Evolutionary conservation across 2,329 filamentous ascomycete species (phyloP).

Genomic region (Penicillium occitanis): DNA sequence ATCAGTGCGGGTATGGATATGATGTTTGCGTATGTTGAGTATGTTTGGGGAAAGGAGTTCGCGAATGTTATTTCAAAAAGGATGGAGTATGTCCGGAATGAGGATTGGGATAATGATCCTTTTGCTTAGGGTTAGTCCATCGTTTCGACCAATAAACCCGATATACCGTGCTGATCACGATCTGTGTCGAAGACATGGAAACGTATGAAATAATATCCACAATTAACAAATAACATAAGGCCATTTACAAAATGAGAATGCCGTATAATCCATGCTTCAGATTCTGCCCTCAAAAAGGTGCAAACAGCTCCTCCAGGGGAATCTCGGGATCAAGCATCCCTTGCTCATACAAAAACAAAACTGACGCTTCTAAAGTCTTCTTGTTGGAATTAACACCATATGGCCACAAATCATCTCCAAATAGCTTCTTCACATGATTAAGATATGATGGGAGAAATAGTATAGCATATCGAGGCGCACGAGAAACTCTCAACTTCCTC

Average conservation of each 20-base stretch:
- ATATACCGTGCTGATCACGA: too few relatives aligned
- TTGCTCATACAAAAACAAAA: neutral
- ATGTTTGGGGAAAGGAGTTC: constrained; percentile 54
- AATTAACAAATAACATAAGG: too few relatives aligned
- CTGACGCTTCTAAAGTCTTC: neutral
- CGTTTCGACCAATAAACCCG: too few relatives aligned
- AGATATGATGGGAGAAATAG: neutral
- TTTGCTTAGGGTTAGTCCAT: constrained; percentile 47
- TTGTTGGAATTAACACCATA: neutral
- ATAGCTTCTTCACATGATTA: neutral
- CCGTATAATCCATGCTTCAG: neutral
- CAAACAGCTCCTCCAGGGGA: neutral
- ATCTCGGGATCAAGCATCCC: neutral
- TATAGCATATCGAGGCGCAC: neutral
- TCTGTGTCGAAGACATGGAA: too few relatives aligned
- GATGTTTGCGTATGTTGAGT: constrained; percentile 57
- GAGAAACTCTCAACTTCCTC: too few relatives aligned
- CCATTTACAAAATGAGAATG: neutral
- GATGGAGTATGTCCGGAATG: constrained; percentile 61
- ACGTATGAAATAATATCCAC: too few relatives aligned
- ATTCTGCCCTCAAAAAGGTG: neutral
- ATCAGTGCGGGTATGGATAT: constrained; percentile 64
- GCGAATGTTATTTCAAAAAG: constrained; percentile 51
- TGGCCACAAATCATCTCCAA: neutral
- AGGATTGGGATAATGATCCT: constrained; percentile 53